Conservation (phyloP, 306 rosid genomes). For the Ormosia emarginata region DNA sequence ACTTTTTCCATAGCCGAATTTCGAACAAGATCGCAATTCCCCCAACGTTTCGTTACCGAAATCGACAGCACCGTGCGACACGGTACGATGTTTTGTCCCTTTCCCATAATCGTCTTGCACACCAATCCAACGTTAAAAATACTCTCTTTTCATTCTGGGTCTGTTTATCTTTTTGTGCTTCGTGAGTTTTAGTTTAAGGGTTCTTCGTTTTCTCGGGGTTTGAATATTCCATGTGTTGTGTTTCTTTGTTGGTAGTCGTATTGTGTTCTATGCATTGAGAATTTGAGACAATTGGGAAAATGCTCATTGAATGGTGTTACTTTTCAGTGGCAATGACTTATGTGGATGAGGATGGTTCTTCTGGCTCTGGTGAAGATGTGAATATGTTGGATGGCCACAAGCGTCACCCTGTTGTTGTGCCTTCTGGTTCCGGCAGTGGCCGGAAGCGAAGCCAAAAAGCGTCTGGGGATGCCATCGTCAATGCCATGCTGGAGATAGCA, state of each 20-base stretch:
- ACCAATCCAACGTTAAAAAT: background rate
- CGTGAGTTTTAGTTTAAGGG: background rate
- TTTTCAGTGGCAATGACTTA: slow-evolving; percentile 46
- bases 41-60: background rate
- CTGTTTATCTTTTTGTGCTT: background rate
- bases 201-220: background rate
- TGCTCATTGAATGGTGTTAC: slow-evolving; percentile 1
- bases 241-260: background rate
- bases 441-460: slow-evolving; percentile 77
- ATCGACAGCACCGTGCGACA: background rate
- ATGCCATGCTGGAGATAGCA: slow-evolving; percentile 82
- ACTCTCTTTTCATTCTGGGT: slow-evolving; percentile 6
- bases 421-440: slow-evolving; percentile 48
- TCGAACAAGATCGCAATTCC: background rate
- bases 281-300: background rate
- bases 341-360: slow-evolving; percentile 76
- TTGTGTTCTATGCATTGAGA: background rate
- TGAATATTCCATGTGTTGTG: background rate
- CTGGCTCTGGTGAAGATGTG: slow-evolving; percentile 69
- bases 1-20: background rate
- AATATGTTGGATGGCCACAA: slow-evolving; percentile 70
- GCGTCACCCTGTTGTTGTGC: slow-evolving; percentile 50
- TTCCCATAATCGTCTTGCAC: background rate
- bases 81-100: slow-evolving; percentile 16
- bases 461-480: slow-evolving; percentile 76